Evolutionary conservation across 805 yeast genomes (phyloP), one percentile per base, ranked within the genome.

Genomic region (Vanderwaltozyma yarrowii): DNA sequence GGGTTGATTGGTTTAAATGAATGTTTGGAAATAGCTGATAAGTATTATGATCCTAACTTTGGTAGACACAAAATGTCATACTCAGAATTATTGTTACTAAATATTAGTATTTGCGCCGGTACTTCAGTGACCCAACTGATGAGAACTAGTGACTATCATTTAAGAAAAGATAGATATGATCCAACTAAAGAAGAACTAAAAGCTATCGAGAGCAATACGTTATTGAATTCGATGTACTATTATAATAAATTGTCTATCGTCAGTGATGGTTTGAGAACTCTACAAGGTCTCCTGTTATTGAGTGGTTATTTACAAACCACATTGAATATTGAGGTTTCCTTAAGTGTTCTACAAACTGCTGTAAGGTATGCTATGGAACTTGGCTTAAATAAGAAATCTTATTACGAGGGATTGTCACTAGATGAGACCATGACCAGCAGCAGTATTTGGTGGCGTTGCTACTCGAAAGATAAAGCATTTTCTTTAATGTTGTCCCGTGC

Each of bases 331-430:
- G 73, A 71, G 29, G 57, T 68, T 10, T 63, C 69, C 5, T 65
- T 61, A 37, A 57, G 65, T 35, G 45, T 74, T 14, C 51, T 66
- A 4, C 52, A 73, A 2, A 62, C 70, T 1, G 73, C 76, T 5
- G 64, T 73, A 5, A 61, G 78, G 43, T 68, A 66, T 43, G 80
- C 80, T 0, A 71, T 69, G 33, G 78, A 73, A 29, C 47, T 76
- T 50, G 83, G 83, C 0, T 58, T 80, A 6, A 74, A 78, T 45
- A 58, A 76, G 37, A 55, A 54, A 4, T 80, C 74, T 33, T 47
- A 68, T 2, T 64, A 66, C 36, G 46, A 53, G 3, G 62, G 66
- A 1, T 42, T 73, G 14, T 28, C 61, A 0, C 45, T 49, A 0
- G 56, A 50, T 4, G 78, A 74, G 31, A 54, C 58, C 1, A 45